Percentiles rank a stretch among this genome's conserved stretches.
These are phyloP conservation scores for Inga oerstediana DNA, from an alignment of 306 rosid genomes.

Conservation along the genomic window DNA sequence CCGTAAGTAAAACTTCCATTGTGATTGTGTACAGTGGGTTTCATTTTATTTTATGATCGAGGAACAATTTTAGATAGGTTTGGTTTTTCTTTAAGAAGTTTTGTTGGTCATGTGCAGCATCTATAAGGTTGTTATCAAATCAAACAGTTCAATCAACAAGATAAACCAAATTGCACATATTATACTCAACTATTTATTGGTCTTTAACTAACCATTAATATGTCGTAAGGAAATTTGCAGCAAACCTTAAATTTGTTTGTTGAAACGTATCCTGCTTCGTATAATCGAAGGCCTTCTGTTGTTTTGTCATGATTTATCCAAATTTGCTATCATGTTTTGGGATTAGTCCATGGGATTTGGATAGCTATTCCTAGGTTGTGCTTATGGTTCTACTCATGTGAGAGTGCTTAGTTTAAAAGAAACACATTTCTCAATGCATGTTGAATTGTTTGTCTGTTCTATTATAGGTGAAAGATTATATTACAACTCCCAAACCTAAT, in stretches of 20 bases:
- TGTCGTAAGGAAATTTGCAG: slow-evolving; percentile 24
- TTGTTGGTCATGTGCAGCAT: too few species aligned
- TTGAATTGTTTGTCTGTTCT: slow-evolving; percentile 20
- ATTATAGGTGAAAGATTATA: slow-evolving; percentile 86
- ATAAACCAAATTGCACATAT: slow-evolving; percentile 96
- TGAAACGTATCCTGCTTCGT: slow-evolving; percentile 72
- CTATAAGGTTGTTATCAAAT: slow-evolving; percentile 52
- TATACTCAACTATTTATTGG: slow-evolving; percentile 37
- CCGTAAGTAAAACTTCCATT: too few species aligned
- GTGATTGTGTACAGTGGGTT: too few species aligned
- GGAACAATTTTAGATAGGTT: too few species aligned
- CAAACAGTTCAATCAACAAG: slow-evolving; percentile 78
- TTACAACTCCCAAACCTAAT: slow-evolving; percentile 96
- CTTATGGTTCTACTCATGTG: slow-evolving; percentile 42
- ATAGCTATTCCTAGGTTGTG: slow-evolving; percentile 96
- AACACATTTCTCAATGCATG: slow-evolving; percentile 29
- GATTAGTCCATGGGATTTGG: slow-evolving; percentile 88
- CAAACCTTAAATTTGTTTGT: too few species aligned
- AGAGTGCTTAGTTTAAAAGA: slow-evolving; percentile 20
- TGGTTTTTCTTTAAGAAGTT: too few species aligned
- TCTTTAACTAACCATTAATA: slow-evolving; percentile 30
- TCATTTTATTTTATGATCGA: too few species aligned
- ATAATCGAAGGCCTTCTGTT: slow-evolving; percentile 39
- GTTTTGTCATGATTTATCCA: slow-evolving; percentile 45
- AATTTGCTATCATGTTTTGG: slow-evolving; percentile 97